phyloP scores from a whole-genome alignment of 1,284 basidiomycete species.

The Malassezia brasiliensis region DNA sequence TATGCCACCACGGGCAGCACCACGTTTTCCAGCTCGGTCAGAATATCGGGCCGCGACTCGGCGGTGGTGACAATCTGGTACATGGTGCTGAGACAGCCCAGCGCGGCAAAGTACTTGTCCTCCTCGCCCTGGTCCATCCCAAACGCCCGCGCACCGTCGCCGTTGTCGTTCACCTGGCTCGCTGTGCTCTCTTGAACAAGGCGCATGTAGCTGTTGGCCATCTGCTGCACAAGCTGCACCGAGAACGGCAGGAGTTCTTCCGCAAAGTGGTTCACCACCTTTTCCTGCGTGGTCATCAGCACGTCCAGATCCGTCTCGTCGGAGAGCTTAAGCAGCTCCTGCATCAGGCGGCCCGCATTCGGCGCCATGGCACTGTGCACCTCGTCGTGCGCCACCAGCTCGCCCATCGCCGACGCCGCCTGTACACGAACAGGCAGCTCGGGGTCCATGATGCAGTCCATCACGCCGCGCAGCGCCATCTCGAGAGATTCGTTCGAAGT shows the following conservation, averaged over 20 bases:
- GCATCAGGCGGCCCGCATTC: constrained; percentile 74
- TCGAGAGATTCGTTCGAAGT: constrained; percentile 30
- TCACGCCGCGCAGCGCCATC: constrained; percentile 38
- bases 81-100: constrained; percentile 59
- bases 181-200: constrained; percentile 37
- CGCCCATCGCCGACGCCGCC: constrained; percentile 68
- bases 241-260: constrained; percentile 76
- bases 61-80: constrained; percentile 57
- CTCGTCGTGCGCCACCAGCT: constrained; percentile 61
- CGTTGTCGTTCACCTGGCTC: constrained; percentile 56
- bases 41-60: constrained; percentile 64
- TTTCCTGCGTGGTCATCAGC: constrained; percentile 67
- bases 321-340: constrained; percentile 76
- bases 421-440: constrained; percentile 76
- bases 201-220: constrained; percentile 57
- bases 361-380: constrained; percentile 65
- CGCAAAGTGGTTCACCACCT: constrained; percentile 75
- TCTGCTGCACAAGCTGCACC: constrained; percentile 65
- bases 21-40: constrained; percentile 69
- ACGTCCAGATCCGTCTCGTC: constrained; percentile 83
- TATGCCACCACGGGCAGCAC: constrained; percentile 67
- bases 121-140: constrained; percentile 62
- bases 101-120: constrained; percentile 56
- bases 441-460: constrained; percentile 52
- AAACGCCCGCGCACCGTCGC: constrained; percentile 50